Evolutionary conservation across 345 rosid genomes (phyloP).

Genomic region (Populus davidiana): DNA sequence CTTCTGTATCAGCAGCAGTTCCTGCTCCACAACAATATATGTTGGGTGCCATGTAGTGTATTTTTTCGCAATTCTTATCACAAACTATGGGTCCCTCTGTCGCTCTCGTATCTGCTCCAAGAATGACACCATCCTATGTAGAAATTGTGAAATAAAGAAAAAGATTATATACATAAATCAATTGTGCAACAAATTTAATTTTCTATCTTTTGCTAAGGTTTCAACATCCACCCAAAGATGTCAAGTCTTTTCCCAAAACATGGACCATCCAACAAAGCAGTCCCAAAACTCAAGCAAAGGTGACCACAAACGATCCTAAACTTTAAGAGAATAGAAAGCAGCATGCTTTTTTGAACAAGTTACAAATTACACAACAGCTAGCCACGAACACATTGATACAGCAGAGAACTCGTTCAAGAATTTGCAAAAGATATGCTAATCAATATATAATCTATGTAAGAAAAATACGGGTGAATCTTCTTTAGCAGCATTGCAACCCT

Average conservation of each 20-base stretch:
- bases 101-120: conserved; percentile 89
- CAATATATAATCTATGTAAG: background rate
- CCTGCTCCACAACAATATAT: conserved; percentile 98
- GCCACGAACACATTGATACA: background rate
- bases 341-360: background rate
- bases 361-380: background rate
- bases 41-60: conserved; percentile 98
- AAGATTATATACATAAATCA: conserved; percentile 5
- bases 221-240: conserved; percentile 1
- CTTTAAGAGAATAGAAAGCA: background rate
- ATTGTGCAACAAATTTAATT: background rate
- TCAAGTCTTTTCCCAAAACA: background rate
- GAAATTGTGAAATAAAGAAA: conserved; percentile 1
- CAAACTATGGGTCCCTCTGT: conserved; percentile 97
- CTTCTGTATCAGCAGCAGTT: conserved; percentile 97
- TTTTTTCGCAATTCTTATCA: conserved; percentile 97
- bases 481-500: background rate
- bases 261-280: background rate
- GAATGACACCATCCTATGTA: conserved; percentile 81
- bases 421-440: background rate
- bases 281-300: background rate
- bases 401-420: background rate
- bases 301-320: background rate
- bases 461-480: background rate
- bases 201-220: background rate